Base-by-base conservation (phyloP, 2,329 filamentous ascomycete species). In the Grosmannia serpens region DNA sequence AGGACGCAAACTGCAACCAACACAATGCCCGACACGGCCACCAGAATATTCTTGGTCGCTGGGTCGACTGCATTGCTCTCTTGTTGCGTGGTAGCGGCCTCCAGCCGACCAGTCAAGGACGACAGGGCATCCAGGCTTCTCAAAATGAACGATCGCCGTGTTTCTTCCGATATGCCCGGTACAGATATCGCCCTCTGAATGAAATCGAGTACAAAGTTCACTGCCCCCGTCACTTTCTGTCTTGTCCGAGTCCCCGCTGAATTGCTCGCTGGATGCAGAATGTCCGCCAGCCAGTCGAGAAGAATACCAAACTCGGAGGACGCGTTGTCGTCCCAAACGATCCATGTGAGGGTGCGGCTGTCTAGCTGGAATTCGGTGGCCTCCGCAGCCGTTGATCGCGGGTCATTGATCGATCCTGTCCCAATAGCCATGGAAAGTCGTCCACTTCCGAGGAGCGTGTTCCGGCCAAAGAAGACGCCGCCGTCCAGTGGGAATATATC, bases 271-370 rank as follows among this genome's bases (percentile, higher is more conserved):
- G 57, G 51, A 1, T 53, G 41, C 4, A 64, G 51, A 8, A 33
- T 27, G 22, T 64, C 62, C 0, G 60, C 67, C 35, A 86, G 70
- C 67, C 77, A 82, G 67, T 86, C 83, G 59, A 84, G 71, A n/a
- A 84, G 69, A 46, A 85, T 73, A 2, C 83, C 83, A 24, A 86
- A 63, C 63, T 86, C 82, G 4, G 83, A 85, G 1, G 83, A 85
- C 2, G 77, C 75, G 35, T 74, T 74, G 11, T 79, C 77, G 62
- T 82, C 72, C 83, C 84, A 86, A 2, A 63, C 52, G 9, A 74
- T 75, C 83, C 84, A 86, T 58, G 69, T 69, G 7, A 86, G 72
- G 0, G 66, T 65, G 59, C 78, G 75, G 8, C 75, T 73, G 15
- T 74, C 78, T 8, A 86, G 67, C 33, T 69, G 67, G 59, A 82